phyloP scores from a whole-genome alignment of 208 protist species.

The Zelonia costaricensis region DNA sequence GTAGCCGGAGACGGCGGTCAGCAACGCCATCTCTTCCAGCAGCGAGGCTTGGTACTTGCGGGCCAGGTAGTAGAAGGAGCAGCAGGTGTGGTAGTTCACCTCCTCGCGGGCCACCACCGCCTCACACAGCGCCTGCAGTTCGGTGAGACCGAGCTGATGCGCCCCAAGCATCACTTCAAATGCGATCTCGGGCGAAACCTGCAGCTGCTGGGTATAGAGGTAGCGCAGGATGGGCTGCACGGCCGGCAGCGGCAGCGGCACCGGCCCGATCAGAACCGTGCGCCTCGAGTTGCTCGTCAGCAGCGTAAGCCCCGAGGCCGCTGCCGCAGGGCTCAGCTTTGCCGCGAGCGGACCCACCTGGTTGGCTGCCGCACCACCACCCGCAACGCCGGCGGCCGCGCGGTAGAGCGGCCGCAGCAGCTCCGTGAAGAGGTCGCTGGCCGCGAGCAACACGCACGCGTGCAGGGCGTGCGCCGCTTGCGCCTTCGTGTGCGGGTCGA shows the following conservation, averaged over 20 bases:
- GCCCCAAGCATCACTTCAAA: constrained; percentile 73
- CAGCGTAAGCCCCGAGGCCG: constrained; percentile 19
- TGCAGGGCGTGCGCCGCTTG: constrained; percentile 60
- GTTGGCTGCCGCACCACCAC: constrained; percentile 30
- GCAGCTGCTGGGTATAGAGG: constrained; percentile 72
- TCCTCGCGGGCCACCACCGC: constrained; percentile 74
- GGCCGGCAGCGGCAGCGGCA: constrained; percentile 61
- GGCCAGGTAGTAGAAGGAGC: constrained; percentile 70
- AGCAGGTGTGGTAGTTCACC: constrained; percentile 81
- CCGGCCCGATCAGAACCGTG: constrained; percentile 72
- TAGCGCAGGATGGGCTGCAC: constrained; percentile 67
- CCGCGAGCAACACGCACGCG: constrained; percentile 56
- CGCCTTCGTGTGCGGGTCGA: constrained; percentile 80
- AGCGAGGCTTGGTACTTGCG: constrained; percentile 67
- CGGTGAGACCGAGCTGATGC: constrained; percentile 52
- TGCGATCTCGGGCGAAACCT: constrained; percentile 45
- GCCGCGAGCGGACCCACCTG: constrained; percentile 58
- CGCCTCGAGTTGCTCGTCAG: constrained; percentile 40
- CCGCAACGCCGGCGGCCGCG: constrained; percentile 7
- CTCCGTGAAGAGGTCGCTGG: constrained; percentile 71
- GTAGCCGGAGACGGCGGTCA: constrained; percentile 74
- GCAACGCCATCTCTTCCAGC: constrained; percentile 73
- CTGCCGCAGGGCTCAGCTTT: constrained; percentile 40
- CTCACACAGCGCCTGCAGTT: constrained; percentile 74
- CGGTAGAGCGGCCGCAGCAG: constrained; percentile 70